Evolutionary conservation across 345 rosid species (phyloP).

Genomic region (Populus ilicifolia): DNA sequence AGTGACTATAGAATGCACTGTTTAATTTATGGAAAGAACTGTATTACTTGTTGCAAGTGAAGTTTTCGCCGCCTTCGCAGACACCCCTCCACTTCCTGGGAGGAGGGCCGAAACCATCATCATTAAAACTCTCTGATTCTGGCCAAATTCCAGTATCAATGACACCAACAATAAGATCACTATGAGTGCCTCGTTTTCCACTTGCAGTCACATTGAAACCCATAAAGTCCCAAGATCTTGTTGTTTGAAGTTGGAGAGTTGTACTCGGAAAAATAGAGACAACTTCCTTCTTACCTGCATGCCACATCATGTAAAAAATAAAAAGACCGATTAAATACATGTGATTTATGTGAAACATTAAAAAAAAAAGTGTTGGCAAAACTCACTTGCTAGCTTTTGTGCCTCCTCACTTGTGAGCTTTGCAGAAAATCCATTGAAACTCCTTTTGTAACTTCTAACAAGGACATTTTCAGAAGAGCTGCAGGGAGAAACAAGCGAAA

Average conservation of each 20-base stretch:
- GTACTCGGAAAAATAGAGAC: neutral
- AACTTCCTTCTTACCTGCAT: neutral
- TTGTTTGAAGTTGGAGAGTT: neutral
- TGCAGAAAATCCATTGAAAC: neutral
- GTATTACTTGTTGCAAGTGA: slow-evolving; percentile 15
- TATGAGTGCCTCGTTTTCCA: neutral
- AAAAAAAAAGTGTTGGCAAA: no score
- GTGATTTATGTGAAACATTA: no score
- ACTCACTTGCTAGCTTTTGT: neutral
- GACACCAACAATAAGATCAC: neutral
- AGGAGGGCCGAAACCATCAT: slow-evolving; percentile 1
- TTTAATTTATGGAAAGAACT: neutral
- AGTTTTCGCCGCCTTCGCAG: neutral
- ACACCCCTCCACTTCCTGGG: slow-evolving; percentile 12
- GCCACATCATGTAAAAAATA: no score
- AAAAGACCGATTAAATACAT: no score
- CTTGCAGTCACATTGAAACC: neutral
- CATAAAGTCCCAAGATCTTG: slow-evolving; percentile 5
- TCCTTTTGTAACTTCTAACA: neutral
- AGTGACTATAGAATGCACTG: no score
- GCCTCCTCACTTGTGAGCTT: neutral
- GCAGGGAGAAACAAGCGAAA: neutral
- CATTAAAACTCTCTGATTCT: slow-evolving; percentile 10
- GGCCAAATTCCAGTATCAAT: slow-evolving; percentile 8
- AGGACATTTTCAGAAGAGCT: neutral